These are phyloP conservation scores for Chaetomium tenue DNA, from an alignment of 495 filamentous ascomycete genomes.

Conservation along the genomic window DNA sequence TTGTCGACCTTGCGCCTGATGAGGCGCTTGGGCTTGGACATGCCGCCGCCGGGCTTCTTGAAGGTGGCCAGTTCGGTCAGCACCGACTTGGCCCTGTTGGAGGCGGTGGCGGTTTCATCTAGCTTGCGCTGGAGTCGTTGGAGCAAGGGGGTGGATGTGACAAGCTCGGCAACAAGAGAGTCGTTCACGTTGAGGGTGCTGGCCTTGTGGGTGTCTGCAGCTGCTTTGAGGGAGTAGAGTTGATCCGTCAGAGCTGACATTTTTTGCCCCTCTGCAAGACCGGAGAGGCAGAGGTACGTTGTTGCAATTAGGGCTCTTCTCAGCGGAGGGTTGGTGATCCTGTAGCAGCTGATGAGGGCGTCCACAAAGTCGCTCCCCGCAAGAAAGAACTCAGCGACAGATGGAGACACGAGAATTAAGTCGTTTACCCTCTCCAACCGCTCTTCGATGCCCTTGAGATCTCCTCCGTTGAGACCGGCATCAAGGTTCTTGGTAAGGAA, in stretches of 20 bases:
- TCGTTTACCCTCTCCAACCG: slow-evolving; percentile 48
- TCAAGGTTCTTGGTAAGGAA: slow-evolving; percentile 53
- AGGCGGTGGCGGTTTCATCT: slow-evolving; percentile 36
- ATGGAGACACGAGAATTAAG: slow-evolving; percentile 54
- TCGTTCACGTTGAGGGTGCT: slow-evolving; percentile 52
- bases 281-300: slow-evolving; percentile 67
- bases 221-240: slow-evolving; percentile 72
- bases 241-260: slow-evolving; percentile 73
- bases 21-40: slow-evolving; percentile 52
- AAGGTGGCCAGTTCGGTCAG: slow-evolving; percentile 52
- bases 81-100: slow-evolving; percentile 58
- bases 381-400: slow-evolving; percentile 62
- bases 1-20: slow-evolving; percentile 56
- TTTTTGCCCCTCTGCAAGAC: slow-evolving; percentile 65
- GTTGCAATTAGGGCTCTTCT: slow-evolving; percentile 64
- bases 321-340: slow-evolving; percentile 55
- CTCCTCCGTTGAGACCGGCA: slow-evolving; percentile 43
- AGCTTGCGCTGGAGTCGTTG: slow-evolving; percentile 49
- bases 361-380: slow-evolving; percentile 85
- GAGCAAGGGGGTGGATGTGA: slow-evolving; percentile 59
- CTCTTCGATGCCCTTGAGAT: slow-evolving; percentile 48
- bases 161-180: slow-evolving; percentile 60
- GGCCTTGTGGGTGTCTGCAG: slow-evolving; percentile 56
- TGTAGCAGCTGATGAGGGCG: slow-evolving; percentile 64
- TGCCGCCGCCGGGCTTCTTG: slow-evolving; percentile 54